phyloP scores from a whole-genome alignment of 345 rosid genomes.

The Eucalyptus tenuipes region DNA sequence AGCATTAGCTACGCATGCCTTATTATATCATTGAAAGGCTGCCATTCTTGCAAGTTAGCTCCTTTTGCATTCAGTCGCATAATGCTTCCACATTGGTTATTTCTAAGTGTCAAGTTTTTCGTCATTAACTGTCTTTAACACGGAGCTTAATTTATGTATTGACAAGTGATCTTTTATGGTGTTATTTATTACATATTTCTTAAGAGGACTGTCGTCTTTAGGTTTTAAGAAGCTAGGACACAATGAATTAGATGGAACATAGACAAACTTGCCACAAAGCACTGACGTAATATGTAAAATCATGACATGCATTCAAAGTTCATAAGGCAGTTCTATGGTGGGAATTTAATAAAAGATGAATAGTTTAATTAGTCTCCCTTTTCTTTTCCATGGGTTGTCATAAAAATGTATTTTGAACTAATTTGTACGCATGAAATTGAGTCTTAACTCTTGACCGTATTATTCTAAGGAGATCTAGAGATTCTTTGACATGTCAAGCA shows the following conservation, averaged over 20 bases:
- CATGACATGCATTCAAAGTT: background rate
- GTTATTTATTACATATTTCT: background rate
- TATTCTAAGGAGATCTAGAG: background rate
- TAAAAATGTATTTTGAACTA: background rate
- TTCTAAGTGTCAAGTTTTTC: background rate
- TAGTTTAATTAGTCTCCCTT: background rate
- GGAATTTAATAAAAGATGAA: background rate
- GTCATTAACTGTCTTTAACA: background rate
- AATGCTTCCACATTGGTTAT: background rate
- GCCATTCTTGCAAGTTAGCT: background rate
- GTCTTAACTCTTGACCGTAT: background rate
- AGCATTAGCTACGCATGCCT: background rate
- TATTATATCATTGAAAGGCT: background rate
- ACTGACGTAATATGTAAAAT: background rate
- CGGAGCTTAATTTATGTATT: background rate
- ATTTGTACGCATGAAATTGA: background rate
- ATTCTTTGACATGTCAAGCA: background rate
- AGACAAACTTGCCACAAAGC: background rate
- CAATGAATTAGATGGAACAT: background rate
- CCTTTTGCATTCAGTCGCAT: background rate
- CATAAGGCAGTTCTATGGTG: background rate
- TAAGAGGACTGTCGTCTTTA: background rate
- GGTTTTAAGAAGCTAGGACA: background rate
- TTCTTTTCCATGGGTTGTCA: background rate
- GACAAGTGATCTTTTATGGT: background rate